phyloP scores from a whole-genome alignment of 768 basidiomycete species.

The Dacryopinax spathularia region DNA sequence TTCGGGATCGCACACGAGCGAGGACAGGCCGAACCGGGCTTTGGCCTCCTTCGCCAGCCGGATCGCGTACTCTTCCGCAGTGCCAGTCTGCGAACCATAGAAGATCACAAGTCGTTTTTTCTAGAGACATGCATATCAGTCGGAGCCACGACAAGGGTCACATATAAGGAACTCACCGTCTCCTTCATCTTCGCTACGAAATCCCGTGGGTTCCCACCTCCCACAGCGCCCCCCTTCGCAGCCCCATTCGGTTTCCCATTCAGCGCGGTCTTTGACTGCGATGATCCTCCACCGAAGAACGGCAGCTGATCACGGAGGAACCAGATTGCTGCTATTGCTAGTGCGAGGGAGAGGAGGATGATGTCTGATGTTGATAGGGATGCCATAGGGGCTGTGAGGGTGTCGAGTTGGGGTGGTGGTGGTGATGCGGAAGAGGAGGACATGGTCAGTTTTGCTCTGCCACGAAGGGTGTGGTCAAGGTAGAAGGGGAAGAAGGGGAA shows the following conservation, averaged over 20 bases:
- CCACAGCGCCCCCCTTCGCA: constrained; percentile 37
- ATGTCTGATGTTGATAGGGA: constrained; percentile 39
- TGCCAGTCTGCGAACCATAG: constrained; percentile 97
- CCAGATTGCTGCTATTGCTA: constrained; percentile 61
- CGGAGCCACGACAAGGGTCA: neutral
- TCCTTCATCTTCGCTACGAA: constrained; percentile 91
- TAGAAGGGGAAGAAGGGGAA: too few species aligned
- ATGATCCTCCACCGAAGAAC: constrained; percentile 40
- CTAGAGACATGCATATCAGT: constrained; percentile 29
- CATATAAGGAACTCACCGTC: constrained; percentile 42
- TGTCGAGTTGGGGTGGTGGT: neutral
- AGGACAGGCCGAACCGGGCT: constrained; percentile 85
- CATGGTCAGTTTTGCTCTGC: too few species aligned
- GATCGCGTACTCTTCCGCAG: constrained; percentile 95
- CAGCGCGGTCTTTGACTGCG: constrained; percentile 17
- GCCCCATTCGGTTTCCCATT: constrained; percentile 14
- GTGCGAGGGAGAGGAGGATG: constrained; percentile 55
- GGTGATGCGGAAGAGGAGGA: too few species aligned
- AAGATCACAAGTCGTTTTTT: constrained; percentile 96
- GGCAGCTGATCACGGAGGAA: constrained; percentile 76
- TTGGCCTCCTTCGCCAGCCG: constrained; percentile 97
- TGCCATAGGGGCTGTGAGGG: neutral
- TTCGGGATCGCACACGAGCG: constrained; percentile 94
- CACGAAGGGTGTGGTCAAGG: too few species aligned
- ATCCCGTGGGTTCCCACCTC: constrained; percentile 78